Evolutionary conservation across 2,329 filamentous ascomycete species (phyloP).

Genomic region (Mycocentrospora acerina): DNA sequence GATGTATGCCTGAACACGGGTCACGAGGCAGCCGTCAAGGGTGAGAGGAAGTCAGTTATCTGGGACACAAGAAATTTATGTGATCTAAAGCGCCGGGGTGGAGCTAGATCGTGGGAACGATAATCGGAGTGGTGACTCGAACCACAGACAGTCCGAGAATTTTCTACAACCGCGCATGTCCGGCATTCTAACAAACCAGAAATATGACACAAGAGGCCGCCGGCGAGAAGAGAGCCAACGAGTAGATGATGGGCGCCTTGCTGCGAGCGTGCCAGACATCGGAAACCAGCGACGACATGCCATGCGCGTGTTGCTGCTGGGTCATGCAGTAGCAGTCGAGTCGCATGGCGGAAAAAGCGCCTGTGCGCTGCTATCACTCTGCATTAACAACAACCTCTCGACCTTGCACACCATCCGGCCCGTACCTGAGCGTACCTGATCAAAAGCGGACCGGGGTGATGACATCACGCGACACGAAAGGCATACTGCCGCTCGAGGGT

Average conservation of each 20-base stretch:
- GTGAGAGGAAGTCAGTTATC: constrained; percentile 6
- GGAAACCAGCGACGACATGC: constrained; percentile 11
- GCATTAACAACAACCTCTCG: constrained; percentile 11
- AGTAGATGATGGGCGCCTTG: constrained; percentile 14
- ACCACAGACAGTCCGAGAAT: constrained; percentile 21
- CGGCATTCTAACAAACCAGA: constrained; percentile 18
- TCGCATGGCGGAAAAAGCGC: constrained; percentile 6
- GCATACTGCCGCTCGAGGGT: not conserved
- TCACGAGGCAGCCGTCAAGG: constrained; percentile 4
- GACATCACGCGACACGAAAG: constrained; percentile 9
- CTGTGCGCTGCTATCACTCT: constrained; percentile 14
- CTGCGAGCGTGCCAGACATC: constrained; percentile 7
- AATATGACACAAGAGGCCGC: constrained; percentile 15
- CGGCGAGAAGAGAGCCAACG: constrained; percentile 12
- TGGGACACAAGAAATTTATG: constrained; percentile 26
- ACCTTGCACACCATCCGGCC: constrained; percentile 5
- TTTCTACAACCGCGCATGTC: constrained; percentile 16
- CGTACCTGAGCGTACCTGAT: constrained; percentile 27
- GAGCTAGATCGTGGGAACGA: constrained; percentile 23
- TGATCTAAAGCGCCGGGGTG: constrained; percentile 22
- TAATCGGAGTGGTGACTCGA: constrained; percentile 29
- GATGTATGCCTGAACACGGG: constrained; percentile 5
- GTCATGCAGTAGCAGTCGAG: constrained; percentile 15
- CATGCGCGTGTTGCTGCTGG: constrained; percentile 10
- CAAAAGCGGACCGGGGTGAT: constrained; percentile 5